Evolutionary conservation across 495 filamentous ascomycete genomes (phyloP).

Genomic region (Trichoderma erinaceum): DNA sequence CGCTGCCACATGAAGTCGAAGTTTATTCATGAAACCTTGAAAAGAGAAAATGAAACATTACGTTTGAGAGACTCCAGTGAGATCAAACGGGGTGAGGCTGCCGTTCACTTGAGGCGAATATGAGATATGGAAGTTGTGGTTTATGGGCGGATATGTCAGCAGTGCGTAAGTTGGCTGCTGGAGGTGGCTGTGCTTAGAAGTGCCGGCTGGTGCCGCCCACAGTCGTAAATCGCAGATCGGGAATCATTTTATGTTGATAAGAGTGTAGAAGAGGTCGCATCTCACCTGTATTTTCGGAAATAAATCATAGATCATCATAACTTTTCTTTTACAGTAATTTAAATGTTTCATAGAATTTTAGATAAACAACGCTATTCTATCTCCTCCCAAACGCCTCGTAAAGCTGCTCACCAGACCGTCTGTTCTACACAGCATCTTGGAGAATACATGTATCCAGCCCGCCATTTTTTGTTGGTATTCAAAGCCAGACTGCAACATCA

Average conservation of each 20-base stretch:
- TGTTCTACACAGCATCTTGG: neutral
- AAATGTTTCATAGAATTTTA: neutral
- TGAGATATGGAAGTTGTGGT: neutral
- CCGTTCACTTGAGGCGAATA: neutral
- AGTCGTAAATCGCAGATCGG: neutral
- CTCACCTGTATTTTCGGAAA: too few relatives aligned
- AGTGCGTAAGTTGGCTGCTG: neutral
- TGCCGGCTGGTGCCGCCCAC: neutral
- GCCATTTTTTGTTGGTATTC: conserved; percentile 10
- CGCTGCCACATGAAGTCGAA: neutral
- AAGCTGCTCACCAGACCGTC: neutral
- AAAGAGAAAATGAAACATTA: neutral
- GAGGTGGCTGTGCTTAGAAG: neutral
- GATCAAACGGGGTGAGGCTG: neutral
- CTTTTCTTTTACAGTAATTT: too few relatives aligned
- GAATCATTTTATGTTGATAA: too few relatives aligned
- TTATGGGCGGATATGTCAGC: conserved; percentile 4
- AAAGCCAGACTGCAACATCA: neutral
- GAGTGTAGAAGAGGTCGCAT: too few relatives aligned
- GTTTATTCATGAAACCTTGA: neutral
- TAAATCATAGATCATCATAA: too few relatives aligned
- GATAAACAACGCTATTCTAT: conserved; percentile 11
- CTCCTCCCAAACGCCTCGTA: conserved; percentile 5
- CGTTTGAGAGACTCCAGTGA: neutral
- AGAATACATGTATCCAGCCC: neutral